Conservation (phyloP, 805 yeast species). For the Saturnispora saitoi region DNA sequence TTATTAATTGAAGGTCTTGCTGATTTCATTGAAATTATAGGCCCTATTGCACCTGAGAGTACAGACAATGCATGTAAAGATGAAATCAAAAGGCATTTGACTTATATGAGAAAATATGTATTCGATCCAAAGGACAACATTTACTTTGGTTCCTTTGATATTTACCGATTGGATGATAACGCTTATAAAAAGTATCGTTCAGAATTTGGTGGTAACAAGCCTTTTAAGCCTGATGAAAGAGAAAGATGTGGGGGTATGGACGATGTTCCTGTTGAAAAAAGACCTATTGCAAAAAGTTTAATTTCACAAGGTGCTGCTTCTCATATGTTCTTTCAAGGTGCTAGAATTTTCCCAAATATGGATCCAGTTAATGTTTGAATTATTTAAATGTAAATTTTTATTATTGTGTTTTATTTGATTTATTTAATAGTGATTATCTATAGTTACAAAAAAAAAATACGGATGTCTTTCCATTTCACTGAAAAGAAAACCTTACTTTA, state of each 20-base stretch:
- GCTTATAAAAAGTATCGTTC: conserved; percentile 41
- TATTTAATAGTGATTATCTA: background rate
- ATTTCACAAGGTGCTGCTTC: conserved; percentile 65
- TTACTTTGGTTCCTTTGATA: conserved; percentile 53
- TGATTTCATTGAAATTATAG: conserved; percentile 39
- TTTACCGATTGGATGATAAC: conserved; percentile 43
- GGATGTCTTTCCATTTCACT: background rate
- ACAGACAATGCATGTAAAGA: conserved; percentile 25
- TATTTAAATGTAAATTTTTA: background rate
- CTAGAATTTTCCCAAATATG: conserved; percentile 40
- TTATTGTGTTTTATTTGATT: background rate
- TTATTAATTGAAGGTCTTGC: conserved; percentile 60
- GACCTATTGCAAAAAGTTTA: conserved; percentile 33
- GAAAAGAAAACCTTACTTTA: conserved; percentile 20
- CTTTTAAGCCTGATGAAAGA: conserved; percentile 39
- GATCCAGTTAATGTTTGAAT: conserved; percentile 13
- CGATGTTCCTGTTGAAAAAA: conserved; percentile 21
- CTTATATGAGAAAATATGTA: conserved; percentile 47
- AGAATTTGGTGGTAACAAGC: conserved; percentile 48
- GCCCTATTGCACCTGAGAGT: conserved; percentile 30
- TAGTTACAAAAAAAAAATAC: background rate
- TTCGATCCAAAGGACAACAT: conserved; percentile 51
- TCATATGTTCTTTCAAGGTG: conserved; percentile 59
- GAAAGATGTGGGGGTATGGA: conserved; percentile 42
- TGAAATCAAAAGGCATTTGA: conserved; percentile 46